Evolutionary conservation across 306 rosid genomes (phyloP).

Genomic region (Citrullus mucosospermus): DNA sequence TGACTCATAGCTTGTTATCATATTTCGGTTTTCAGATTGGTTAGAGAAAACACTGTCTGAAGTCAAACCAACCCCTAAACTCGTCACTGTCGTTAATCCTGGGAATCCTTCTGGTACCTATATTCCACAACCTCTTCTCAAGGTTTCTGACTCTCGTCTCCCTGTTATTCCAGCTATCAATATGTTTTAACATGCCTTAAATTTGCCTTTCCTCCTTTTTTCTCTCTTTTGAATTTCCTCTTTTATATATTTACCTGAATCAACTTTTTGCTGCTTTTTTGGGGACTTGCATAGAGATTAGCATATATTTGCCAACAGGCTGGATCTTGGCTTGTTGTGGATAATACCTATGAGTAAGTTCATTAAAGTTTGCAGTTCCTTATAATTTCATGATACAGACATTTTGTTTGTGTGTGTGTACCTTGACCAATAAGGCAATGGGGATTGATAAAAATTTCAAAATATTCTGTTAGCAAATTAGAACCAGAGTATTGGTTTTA

Average conservation of each 20-base stretch:
- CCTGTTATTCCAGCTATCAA: background rate
- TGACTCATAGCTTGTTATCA: background rate
- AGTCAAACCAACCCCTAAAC: conserved; percentile 81
- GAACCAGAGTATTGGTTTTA: background rate
- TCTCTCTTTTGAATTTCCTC: background rate
- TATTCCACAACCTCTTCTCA: conserved; percentile 71
- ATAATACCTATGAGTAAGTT: conserved; percentile 85
- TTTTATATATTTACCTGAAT: background rate
- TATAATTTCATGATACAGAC: background rate
- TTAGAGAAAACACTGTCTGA: conserved; percentile 53
- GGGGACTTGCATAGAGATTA: conserved; percentile 48
- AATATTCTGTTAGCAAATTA: background rate
- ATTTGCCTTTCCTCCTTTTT: background rate
- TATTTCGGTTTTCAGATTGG: conserved; percentile 63
- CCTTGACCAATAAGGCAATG: background rate
- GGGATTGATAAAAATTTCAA: too few species aligned
- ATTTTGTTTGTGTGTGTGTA: background rate
- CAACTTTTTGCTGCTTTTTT: conserved; percentile 11
- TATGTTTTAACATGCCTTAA: conserved; percentile 5
- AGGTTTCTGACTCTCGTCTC: conserved; percentile 35
- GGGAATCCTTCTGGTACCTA: conserved; percentile 92
- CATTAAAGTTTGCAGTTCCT: background rate
- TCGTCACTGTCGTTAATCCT: conserved; percentile 87
- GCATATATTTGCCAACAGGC: conserved; percentile 60
- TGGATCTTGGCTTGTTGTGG: conserved; percentile 86